Percentiles rank a stretch among this genome's conserved stretches.
Evolutionary conservation across 169 alveolate genomes (phyloP).

Genomic region (Besnoitia besnoiti): DNA sequence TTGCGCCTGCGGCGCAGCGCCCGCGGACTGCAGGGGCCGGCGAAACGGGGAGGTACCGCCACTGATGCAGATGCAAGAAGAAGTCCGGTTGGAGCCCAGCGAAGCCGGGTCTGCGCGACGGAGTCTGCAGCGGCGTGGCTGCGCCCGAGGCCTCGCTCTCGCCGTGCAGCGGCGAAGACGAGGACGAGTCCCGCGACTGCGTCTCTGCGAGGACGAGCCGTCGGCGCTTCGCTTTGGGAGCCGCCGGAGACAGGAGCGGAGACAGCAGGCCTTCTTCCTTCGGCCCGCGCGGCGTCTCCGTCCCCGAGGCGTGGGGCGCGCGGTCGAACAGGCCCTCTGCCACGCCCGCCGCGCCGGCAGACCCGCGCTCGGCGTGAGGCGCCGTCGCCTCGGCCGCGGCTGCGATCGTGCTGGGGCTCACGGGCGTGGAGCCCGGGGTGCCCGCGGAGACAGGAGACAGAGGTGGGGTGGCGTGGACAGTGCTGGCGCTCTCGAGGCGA

Average conservation of each 20-base stretch:
- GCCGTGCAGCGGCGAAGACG: not conserved
- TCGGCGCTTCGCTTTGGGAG: not conserved
- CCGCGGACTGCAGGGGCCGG: not conserved
- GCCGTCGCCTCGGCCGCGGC: not conserved
- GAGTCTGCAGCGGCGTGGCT: not conserved
- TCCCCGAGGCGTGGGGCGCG: not conserved
- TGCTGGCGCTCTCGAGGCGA: not conserved
- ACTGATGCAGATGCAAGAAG: conserved; percentile 4
- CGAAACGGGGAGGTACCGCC: not conserved
- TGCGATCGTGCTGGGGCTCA: too few species aligned
- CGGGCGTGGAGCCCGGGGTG: too few species aligned
- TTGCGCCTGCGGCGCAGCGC: not conserved
- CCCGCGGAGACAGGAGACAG: not conserved
- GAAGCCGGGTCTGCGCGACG: not conserved
- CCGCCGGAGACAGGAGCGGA: not conserved
- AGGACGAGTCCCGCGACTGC: not conserved
- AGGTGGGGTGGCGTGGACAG: not conserved
- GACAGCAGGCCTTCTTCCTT: not conserved
- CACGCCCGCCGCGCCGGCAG: not conserved
- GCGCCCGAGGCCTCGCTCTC: conserved; percentile 5
- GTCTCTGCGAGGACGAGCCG: not conserved
- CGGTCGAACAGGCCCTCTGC: not conserved
- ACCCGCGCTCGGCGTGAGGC: too few species aligned
- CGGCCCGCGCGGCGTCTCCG: not conserved
- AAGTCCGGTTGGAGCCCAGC: not conserved